These are phyloP conservation scores for Aulographum hederae DNA, from an alignment of 2,329 filamentous ascomycete genomes.

Conservation along the genomic window DNA sequence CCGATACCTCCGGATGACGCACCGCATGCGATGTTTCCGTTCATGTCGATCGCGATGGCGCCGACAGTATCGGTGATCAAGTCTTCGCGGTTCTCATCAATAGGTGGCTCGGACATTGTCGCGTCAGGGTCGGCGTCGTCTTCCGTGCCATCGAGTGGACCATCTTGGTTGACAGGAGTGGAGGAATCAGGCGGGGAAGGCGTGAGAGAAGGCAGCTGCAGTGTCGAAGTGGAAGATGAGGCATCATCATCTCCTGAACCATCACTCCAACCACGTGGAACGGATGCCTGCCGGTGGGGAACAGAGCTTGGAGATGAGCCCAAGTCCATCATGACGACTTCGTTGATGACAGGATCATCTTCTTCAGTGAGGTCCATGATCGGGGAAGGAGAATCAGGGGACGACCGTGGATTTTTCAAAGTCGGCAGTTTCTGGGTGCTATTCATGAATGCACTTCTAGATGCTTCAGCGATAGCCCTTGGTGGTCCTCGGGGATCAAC, in stretches of 20 bases:
- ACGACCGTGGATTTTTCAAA: no score
- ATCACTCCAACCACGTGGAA: constrained; percentile 1
- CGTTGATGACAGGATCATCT: no score
- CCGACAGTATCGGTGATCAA: constrained; percentile 87
- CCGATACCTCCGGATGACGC: constrained; percentile 96
- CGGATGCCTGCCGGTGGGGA: no score
- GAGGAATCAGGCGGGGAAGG: constrained; percentile 9
- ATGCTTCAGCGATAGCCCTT: constrained; percentile 16
- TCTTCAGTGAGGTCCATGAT: no score
- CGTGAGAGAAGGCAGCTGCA: constrained; percentile 9
- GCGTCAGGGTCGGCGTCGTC: not conserved
- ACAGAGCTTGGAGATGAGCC: no score
- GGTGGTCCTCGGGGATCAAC: no score
- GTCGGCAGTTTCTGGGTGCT: constrained; percentile 17
- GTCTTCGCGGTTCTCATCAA: constrained; percentile 24
- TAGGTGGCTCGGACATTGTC: constrained; percentile 3
- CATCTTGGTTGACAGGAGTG: constrained; percentile 4
- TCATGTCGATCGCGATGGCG: constrained; percentile 76
- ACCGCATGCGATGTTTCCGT: constrained; percentile 77
- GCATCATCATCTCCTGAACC: constrained; percentile 9
- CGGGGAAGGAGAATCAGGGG: no score
- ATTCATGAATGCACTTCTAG: constrained; percentile 22
- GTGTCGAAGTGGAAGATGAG: constrained; percentile 11
- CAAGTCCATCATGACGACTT: no score
- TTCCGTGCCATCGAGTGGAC: constrained; percentile 4